Percentiles rank a stretch among this genome's conserved stretches.
phyloP scores from a whole-genome alignment of 2,329 filamentous ascomycete genomes.

The Aspergillus japonicus region DNA sequence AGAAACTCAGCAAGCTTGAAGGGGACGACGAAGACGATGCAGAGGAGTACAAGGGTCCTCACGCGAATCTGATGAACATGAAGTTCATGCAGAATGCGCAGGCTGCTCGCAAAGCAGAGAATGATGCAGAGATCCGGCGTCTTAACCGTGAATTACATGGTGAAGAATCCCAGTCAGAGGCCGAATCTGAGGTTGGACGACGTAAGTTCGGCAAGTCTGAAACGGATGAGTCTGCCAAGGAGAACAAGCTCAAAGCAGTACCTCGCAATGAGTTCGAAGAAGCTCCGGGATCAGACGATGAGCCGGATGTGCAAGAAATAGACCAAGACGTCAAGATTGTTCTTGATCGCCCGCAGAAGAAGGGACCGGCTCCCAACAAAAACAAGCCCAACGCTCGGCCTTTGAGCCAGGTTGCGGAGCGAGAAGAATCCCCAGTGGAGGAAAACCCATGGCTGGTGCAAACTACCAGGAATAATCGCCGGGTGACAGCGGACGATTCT shows the following conservation, averaged over 20 bases:
- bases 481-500: constrained; percentile 25
- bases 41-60: constrained; percentile 43
- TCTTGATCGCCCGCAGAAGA: constrained; percentile 25
- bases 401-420: constrained; percentile 15
- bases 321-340: constrained; percentile 39
- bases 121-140: constrained; percentile 71
- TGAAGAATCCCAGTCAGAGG: constrained; percentile 57
- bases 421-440: constrained; percentile 24
- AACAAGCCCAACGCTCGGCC: constrained; percentile 22
- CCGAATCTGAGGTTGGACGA: constrained; percentile 64
- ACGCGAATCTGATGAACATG: constrained; percentile 74
- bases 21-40: constrained; percentile 44
- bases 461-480: constrained; percentile 35
- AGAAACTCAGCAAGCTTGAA: constrained; percentile 50
- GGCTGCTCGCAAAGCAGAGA: constrained; percentile 70
- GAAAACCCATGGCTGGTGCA: constrained; percentile 42
- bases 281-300: constrained; percentile 51
- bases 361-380: constrained; percentile 12
- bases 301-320: constrained; percentile 22
- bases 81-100: constrained; percentile 94
- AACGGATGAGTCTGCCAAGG: constrained; percentile 29
- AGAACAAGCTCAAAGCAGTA: constrained; percentile 27
- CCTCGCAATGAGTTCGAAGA: constrained; percentile 62
- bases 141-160: constrained; percentile 69
- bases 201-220: constrained; percentile 41